phyloP scores from a whole-genome alignment of 495 filamentous ascomycete species.

The Tuber aestivum region DNA sequence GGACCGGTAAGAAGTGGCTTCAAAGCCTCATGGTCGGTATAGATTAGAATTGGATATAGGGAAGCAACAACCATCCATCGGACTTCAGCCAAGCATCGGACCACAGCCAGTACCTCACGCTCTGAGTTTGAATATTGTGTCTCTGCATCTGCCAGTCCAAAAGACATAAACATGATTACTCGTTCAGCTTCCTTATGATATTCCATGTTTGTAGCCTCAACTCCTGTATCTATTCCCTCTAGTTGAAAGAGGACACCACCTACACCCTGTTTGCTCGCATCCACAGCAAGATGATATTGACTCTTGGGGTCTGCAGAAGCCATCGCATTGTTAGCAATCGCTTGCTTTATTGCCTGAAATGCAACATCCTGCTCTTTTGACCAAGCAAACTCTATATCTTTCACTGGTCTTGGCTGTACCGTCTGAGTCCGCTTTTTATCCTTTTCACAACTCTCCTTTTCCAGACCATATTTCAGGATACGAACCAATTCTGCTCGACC shows the following conservation, averaged over 20 bases:
- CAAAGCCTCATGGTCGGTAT: not conserved
- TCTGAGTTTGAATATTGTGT: not conserved
- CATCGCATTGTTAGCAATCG: not conserved
- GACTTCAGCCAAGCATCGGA: not conserved
- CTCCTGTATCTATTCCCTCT: not conserved
- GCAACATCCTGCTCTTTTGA: not conserved
- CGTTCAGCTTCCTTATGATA: not conserved
- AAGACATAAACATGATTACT: constrained; percentile 13
- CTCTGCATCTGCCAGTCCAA: not conserved
- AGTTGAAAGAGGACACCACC: constrained; percentile 14
- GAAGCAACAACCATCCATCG: not conserved
- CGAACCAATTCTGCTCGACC: not conserved
- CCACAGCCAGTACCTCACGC: not conserved
- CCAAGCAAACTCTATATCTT: not conserved
- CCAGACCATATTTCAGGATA: not conserved
- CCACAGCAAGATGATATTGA: constrained; percentile 4
- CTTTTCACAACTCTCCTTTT: not conserved
- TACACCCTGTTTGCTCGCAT: not conserved
- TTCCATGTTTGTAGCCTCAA: not conserved
- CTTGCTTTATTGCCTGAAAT: not conserved
- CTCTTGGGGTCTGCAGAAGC: not conserved
- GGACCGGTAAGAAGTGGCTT: not conserved
- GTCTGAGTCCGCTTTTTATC: no score
- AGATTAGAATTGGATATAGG: not conserved
- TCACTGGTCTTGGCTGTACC: no score